Percentiles rank a stretch among this genome's conserved stretches.
phyloP scores from a whole-genome alignment of 148 eudicot genomes.

The Spergularia marina region DNA sequence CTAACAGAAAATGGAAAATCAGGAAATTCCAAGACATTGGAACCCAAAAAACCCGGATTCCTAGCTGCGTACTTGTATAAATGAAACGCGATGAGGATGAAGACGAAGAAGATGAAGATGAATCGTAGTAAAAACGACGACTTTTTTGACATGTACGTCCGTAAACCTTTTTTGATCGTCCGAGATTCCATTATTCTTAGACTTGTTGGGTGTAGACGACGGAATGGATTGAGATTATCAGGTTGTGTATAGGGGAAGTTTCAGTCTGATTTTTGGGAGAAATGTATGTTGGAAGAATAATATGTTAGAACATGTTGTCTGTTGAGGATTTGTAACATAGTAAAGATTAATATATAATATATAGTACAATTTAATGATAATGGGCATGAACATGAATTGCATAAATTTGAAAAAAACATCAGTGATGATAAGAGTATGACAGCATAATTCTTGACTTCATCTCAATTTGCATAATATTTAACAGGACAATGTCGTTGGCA shows the following conservation, averaged over 20 bases:
- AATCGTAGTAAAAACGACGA: background rate
- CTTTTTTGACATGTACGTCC: slow-evolving; percentile 4
- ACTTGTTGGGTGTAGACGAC: background rate
- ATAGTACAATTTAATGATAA: background rate
- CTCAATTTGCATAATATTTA: background rate
- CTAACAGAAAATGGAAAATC: background rate
- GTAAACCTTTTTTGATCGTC: slow-evolving; percentile 7
- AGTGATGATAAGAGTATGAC: background rate
- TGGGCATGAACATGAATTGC: slow-evolving; percentile 7
- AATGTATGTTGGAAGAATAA: background rate
- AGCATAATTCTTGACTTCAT: slow-evolving; percentile 15
- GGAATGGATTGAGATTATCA: background rate
- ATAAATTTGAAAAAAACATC: background rate
- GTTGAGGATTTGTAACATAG: background rate
- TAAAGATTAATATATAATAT: background rate
- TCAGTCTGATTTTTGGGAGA: background rate
- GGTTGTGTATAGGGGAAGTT: too few species aligned
- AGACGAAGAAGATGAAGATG: background rate
- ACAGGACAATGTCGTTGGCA: slow-evolving; percentile 11
- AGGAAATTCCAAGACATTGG: background rate
- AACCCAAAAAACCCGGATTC: background rate
- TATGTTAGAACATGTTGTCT: background rate
- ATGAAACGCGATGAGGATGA: slow-evolving; percentile 4
- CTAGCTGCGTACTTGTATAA: background rate
- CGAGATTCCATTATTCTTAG: slow-evolving; percentile 12